phyloP scores from a whole-genome alignment of 305 asterid species.

The Fraxinus xanthoxyloides region DNA sequence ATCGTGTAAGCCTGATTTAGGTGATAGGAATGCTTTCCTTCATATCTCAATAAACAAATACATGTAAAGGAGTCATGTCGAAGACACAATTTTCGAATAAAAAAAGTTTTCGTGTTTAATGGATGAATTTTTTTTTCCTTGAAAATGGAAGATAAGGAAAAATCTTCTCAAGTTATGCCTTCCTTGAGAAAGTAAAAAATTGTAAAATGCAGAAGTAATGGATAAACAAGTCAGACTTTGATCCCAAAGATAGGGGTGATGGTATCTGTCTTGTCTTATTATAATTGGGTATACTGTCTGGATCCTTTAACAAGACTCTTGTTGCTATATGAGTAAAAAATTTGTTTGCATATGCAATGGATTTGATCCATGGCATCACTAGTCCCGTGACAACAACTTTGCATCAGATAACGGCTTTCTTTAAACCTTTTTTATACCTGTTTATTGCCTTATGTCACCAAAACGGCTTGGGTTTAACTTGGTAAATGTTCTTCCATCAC shows the following conservation, averaged over 20 bases:
- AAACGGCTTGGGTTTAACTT: background rate
- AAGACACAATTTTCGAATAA: background rate
- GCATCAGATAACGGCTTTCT: background rate
- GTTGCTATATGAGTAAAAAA: background rate
- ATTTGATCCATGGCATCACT: background rate
- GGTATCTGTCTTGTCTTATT: background rate
- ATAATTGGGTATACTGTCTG: background rate
- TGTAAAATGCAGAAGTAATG: background rate
- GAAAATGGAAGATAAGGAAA: background rate
- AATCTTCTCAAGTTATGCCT: background rate
- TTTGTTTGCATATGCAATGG: background rate
- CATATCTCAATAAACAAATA: background rate
- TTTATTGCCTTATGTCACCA: background rate
- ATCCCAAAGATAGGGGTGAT: background rate
- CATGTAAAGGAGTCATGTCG: background rate
- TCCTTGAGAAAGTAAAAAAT: background rate
- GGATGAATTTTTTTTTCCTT: background rate
- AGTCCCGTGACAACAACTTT: background rate
- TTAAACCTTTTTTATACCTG: background rate
- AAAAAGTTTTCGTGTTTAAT: background rate
- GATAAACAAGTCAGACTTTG: background rate
- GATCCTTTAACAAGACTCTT: background rate
- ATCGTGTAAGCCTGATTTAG: background rate
- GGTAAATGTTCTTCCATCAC: background rate
- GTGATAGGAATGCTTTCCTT: background rate